Conservation (phyloP, 1,284 basidiomycete species). For the Puccinia horiana region DNA sequence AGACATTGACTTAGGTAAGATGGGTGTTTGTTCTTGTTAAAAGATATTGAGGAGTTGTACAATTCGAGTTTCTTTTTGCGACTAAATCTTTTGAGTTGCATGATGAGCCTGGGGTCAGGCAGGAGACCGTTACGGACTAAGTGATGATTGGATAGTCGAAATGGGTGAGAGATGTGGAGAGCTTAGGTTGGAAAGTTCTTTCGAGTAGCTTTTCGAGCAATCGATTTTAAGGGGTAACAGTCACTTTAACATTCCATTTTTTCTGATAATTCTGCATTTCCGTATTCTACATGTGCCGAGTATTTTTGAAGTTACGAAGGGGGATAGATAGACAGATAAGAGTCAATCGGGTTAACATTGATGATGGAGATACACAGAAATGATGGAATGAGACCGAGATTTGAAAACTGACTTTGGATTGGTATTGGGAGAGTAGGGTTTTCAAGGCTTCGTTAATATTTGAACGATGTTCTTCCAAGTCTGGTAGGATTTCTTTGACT, state of each 20-base stretch:
- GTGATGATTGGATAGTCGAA: too few relatives aligned
- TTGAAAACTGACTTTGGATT: conserved; percentile 26
- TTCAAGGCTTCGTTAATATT: conserved; percentile 65
- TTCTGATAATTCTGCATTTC: conserved; percentile 46
- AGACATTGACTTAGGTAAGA: too few relatives aligned
- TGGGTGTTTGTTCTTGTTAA: too few relatives aligned
- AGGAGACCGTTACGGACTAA: too few relatives aligned
- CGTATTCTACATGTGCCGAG: neutral
- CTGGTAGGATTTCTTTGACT: conserved; percentile 90
- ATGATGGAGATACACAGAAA: neutral
- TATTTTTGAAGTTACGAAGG: neutral
- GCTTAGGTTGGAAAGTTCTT: too few relatives aligned
- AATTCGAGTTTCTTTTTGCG: too few relatives aligned
- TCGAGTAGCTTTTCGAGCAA: neutral
- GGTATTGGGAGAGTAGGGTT: conserved; percentile 45
- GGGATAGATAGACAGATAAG: neutral
- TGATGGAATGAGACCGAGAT: neutral
- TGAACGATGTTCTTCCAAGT: conserved; percentile 77
- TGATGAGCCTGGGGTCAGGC: too few relatives aligned
- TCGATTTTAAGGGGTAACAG: conserved; percentile 11
- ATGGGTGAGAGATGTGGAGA: too few relatives aligned
- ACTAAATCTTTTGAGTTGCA: too few relatives aligned
- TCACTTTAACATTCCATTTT: conserved; percentile 48
- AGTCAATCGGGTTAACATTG: neutral
- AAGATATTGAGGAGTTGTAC: too few relatives aligned